Base-by-base conservation (phyloP, 2,329 filamentous ascomycete species). In the Iodosphaeria phyllophila region DNA sequence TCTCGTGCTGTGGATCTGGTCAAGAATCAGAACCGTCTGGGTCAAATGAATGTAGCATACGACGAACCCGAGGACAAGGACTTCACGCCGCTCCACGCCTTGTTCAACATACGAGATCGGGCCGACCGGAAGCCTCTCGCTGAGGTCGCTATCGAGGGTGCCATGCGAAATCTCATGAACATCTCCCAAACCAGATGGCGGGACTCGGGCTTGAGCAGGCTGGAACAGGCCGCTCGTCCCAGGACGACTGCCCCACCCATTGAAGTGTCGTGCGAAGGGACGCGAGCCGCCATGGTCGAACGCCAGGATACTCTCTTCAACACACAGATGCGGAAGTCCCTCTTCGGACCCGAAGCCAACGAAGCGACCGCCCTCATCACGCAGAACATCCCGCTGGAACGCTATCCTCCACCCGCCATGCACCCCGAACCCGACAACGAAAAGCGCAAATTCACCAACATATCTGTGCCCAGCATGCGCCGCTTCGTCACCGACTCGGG, bases 401-500 rank as follows among this genome's bases (percentile, higher is more conserved):
- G 63, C 18, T 73, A 74, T 39, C 77, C 83, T 1, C 45, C 63
- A 2, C 54, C 52, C 8, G 57, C 67, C 35, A 58, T 84, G 48
- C 57, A 95, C 2, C 84, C 89, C 3, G 54, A 63, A 18, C 84
- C 89, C 1, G 73, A 78, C 31, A 82, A 78, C 22, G 67, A 77
- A 42, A 86, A 82, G 57, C 68, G 73, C 35, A 70, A 78, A 13
- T 95, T 84, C 51, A 93, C 78, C 25, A 78, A 86, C 45, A 91
- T 98, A 33, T 66, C 74, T 25, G 84, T 93, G 17, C 89, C 89
- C 1, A 93, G 84, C 8, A 98, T 98, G 89, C 76, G 73, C 24
- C 82, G 84, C 37, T 98, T 98, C 43, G 89, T 98, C 30, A 95
- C 86, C 2, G 89, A 95, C 51, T 92, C 83, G 26, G 89, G 89